Percentiles rank a stretch among this genome's conserved stretches.
phyloP scores from a whole-genome alignment of 331 rosid genomes.

The Pyrus hybrid region DNA sequence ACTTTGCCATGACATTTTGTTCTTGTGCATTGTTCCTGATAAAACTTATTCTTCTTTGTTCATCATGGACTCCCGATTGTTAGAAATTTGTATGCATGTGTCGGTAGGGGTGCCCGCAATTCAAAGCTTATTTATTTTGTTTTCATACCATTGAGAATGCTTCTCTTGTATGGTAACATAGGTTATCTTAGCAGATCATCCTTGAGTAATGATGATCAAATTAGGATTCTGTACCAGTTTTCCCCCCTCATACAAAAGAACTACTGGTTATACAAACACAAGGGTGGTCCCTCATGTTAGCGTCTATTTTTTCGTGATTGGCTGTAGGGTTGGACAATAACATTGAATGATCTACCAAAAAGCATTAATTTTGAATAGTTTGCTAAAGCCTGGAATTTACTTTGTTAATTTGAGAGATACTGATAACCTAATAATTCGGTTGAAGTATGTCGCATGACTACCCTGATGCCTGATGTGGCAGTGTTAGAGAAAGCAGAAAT shows the following conservation, averaged over 20 bases:
- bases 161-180: neutral
- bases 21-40: too few relatives aligned
- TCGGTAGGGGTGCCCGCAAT: neutral
- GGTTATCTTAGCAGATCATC: neutral
- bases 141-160: neutral
- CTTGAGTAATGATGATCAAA: neutral
- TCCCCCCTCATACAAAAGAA: neutral
- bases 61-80: neutral
- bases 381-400: neutral
- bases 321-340: neutral
- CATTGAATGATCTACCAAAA: neutral
- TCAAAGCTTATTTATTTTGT: neutral
- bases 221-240: neutral
- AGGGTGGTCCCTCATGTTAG: neutral
- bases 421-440: neutral
- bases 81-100: neutral
- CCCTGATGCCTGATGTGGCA: neutral
- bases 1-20: neutral
- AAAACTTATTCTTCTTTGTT: neutral
- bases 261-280: neutral
- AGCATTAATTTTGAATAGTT: neutral
- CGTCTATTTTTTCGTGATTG: neutral
- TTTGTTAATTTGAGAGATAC: neutral
- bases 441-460: neutral
- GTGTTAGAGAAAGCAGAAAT: neutral